Evolutionary conservation across 345 rosid genomes (phyloP).

Genomic region (Hypericum androsaemum): DNA sequence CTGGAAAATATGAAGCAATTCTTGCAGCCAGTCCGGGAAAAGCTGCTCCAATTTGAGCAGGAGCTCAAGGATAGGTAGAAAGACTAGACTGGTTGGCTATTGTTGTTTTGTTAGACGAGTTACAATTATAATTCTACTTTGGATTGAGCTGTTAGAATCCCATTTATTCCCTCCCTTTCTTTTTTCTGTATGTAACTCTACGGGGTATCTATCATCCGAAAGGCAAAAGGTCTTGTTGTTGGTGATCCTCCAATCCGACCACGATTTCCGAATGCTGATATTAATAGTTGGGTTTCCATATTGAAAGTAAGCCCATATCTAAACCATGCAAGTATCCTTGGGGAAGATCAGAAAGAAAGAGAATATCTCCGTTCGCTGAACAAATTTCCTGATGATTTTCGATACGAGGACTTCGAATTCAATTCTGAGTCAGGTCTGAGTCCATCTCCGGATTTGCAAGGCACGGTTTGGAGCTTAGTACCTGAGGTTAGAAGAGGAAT

Average conservation of each 20-base stretch:
- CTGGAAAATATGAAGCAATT: slow-evolving; percentile 52
- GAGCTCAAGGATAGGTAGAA: slow-evolving; percentile 69
- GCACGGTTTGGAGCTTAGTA: slow-evolving; percentile 62
- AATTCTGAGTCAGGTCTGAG: slow-evolving; percentile 7
- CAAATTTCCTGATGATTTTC: slow-evolving; percentile 12
- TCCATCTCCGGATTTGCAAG: slow-evolving; percentile 7
- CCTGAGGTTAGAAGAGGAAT: slow-evolving; percentile 38
- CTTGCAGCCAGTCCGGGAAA: slow-evolving; percentile 62
- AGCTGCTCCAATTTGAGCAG: slow-evolving; percentile 61
- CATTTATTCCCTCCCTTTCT: too few relatives aligned
- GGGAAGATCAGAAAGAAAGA: slow-evolving; percentile 19
- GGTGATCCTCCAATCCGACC: too few relatives aligned
- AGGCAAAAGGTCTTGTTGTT: too few relatives aligned
- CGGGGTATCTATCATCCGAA: too few relatives aligned
- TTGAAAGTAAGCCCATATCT: too few relatives aligned
- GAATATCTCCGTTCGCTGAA: slow-evolving; percentile 5
- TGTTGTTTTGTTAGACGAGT: neutral
- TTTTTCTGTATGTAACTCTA: too few relatives aligned
- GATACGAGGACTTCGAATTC: slow-evolving; percentile 6
- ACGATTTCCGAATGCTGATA: too few relatives aligned
- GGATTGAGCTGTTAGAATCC: neutral
- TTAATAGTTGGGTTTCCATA: too few relatives aligned
- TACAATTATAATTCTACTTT: slow-evolving; percentile 11
- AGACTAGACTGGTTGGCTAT: neutral
- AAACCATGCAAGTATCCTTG: slow-evolving; percentile 8